Base-by-base conservation (phyloP, 306 rosid species). In the Vachellia collinsii region DNA sequence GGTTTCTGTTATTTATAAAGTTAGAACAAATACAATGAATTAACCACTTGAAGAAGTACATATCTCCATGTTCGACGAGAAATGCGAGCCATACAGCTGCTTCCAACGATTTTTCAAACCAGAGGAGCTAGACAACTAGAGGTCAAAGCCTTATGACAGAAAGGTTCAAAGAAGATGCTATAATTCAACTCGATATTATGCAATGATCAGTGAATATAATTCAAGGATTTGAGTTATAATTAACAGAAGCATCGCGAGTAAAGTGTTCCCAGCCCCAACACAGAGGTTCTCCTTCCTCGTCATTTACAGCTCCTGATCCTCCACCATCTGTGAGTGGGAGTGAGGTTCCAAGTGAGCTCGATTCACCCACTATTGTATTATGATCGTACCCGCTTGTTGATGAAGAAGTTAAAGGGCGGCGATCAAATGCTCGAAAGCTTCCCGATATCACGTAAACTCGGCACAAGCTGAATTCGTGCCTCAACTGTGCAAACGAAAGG, bases 381-480 rank as follows among this genome's bases (percentile, higher is more conserved):
- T 61, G 67, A 25, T 23, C 17, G 0, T n/a, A 25, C 4, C 4
- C 23, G 2, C 3, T 1, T 0, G 39, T 12, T 25, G 68, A 19
- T 14, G n/a, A 34, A 61, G 19, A 34, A 62, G 41, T 84, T 2
- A 62, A 39, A 12, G 97, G 97, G 5, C 96, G 94, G 0, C 97
- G 87, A 81, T 93, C 97, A 65, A 89, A 93, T 7, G 96, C 93
- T 70, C 91, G 87, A 48, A 76, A 76, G 77, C 88, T 89, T 74
- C 96, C 97, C 17, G 97, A 91, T 39, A 91, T 75, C 14, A 91
- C 88, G 74, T 91, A 93, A 7, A 93, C 89, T 37, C 96, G 91
- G 58, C 96, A 91, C 82, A 93, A 50, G 80, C 94, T 87, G 75
- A 93, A 91, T 81, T 93, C 97, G 50, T 89, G 85, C 80, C 92